phyloP scores from a whole-genome alignment of 345 rosid genomes.

The Ceriops decandra region DNA sequence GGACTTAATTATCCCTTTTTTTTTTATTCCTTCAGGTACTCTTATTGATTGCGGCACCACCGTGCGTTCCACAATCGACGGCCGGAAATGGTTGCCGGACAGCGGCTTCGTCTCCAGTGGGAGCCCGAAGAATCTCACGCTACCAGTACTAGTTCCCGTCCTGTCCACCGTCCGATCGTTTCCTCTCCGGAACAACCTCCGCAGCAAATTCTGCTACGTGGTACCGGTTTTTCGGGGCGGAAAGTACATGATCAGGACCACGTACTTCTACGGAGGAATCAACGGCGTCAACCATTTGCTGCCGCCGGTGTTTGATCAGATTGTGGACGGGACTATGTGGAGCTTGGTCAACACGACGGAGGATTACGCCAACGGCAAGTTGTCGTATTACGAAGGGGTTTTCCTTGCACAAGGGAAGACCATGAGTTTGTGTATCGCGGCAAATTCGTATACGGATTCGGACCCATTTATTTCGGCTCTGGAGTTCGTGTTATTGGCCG shows the following conservation, averaged over 20 bases:
- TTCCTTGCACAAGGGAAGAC: conserved; percentile 69
- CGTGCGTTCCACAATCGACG: conserved; percentile 33
- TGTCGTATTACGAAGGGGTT: conserved; percentile 73
- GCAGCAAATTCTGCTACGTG: conserved; percentile 65
- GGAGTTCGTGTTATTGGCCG: conserved; percentile 58
- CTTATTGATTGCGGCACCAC: conserved; percentile 76
- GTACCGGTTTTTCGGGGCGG: conserved; percentile 49
- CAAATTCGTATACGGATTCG: conserved; percentile 60
- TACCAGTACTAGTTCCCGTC: conserved; percentile 20
- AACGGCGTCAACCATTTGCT: conserved; percentile 36
- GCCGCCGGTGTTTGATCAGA: conserved; percentile 91
- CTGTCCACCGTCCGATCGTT: conserved; percentile 82
- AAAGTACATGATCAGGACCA: conserved; percentile 62
- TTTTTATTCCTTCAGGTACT: conserved; percentile 30
- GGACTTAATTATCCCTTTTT: neutral
- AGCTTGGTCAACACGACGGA: conserved; percentile 68
- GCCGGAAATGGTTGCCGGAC: conserved; percentile 63
- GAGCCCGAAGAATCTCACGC: conserved; percentile 39
- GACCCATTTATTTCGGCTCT: conserved; percentile 89
- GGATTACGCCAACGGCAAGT: conserved; percentile 48
- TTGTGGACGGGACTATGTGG: conserved; percentile 86
- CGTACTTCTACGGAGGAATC: conserved; percentile 80
- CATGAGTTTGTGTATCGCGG: conserved; percentile 68
- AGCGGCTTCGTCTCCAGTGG: conserved; percentile 41
- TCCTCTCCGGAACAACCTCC: conserved; percentile 39